Evolutionary conservation across 495 filamentous ascomycete genomes (phyloP).

Genomic region (Penicillium bovifimosum): DNA sequence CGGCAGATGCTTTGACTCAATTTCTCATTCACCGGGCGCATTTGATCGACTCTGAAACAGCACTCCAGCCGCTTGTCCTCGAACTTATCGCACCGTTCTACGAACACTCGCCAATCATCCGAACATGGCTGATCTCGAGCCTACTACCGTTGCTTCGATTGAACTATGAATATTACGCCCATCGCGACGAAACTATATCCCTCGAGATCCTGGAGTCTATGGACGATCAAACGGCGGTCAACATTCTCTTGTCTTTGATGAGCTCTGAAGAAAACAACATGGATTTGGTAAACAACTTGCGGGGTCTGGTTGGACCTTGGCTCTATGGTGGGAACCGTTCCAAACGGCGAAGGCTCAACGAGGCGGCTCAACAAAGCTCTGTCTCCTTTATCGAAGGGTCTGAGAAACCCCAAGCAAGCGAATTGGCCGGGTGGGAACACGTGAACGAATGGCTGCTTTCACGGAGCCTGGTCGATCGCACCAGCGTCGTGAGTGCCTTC

Average conservation of each 20-base stretch:
- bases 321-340: slow-evolving; percentile 63
- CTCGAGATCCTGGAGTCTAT: slow-evolving; percentile 54
- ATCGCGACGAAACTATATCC: slow-evolving; percentile 48
- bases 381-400: slow-evolving; percentile 25
- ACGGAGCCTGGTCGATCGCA: slow-evolving; percentile 46
- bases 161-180: slow-evolving; percentile 79
- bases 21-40: slow-evolving; percentile 76
- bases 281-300: slow-evolving; percentile 63
- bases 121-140: slow-evolving; percentile 71
- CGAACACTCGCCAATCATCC: slow-evolving; percentile 56
- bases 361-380: slow-evolving; percentile 25
- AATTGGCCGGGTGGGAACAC: slow-evolving; percentile 60
- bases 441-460: slow-evolving; percentile 78
- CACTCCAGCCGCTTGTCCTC: slow-evolving; percentile 66
- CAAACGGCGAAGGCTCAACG: slow-evolving; percentile 50
- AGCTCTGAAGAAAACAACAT: slow-evolving; percentile 35
- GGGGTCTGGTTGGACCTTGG: slow-evolving; percentile 76
- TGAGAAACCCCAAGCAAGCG: slow-evolving; percentile 15
- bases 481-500: slow-evolving; percentile 54
- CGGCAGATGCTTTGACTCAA: slow-evolving; percentile 53
- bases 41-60: slow-evolving; percentile 72
- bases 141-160: slow-evolving; percentile 73
- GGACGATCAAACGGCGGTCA: slow-evolving; percentile 57
- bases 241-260: slow-evolving; percentile 62
- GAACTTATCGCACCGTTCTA: slow-evolving; percentile 72